A percentile compares a stretch with the other conserved stretches of the same genome.
phyloP scores from a whole-genome alignment of 2,329 filamentous ascomycete species.

The Ceratocystis destructans region DNA sequence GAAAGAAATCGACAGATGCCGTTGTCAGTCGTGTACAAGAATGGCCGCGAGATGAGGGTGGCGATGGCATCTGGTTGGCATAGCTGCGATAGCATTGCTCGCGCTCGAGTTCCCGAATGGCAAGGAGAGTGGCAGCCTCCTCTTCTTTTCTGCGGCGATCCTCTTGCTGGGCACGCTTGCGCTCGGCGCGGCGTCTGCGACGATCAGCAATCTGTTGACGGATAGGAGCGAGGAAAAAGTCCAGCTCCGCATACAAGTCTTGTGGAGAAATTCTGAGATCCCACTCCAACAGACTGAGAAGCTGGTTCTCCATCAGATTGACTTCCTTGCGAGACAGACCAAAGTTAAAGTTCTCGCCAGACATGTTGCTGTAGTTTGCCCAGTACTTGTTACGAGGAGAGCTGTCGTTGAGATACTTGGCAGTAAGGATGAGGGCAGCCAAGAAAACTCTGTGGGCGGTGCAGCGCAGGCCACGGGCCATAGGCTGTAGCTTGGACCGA shows the following conservation, averaged over 20 bases:
- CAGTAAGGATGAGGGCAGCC: slow-evolving; percentile 67
- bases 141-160: slow-evolving; percentile 19
- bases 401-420: slow-evolving; percentile 97
- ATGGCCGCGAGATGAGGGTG: slow-evolving; percentile 33
- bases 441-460: slow-evolving; percentile 97
- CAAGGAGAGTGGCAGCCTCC: not conserved
- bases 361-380: slow-evolving; percentile 81
- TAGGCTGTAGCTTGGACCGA: slow-evolving; percentile 71
- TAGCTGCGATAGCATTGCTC: slow-evolving; percentile 23
- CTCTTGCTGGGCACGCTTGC: slow-evolving; percentile 31
- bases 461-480: slow-evolving; percentile 91
- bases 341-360: slow-evolving; percentile 51
- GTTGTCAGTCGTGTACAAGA: slow-evolving; percentile 27
- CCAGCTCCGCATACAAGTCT: slow-evolving; percentile 76
- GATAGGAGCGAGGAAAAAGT: slow-evolving; percentile 78
- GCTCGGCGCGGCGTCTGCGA: slow-evolving; percentile 37
- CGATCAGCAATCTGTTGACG: slow-evolving; percentile 44
- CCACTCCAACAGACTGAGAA: slow-evolving; percentile 90
- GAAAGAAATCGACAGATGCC: not conserved
- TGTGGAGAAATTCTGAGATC: slow-evolving; percentile 74
- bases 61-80: slow-evolving; percentile 31
- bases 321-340: slow-evolving; percentile 92
- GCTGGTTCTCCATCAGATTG: slow-evolving; percentile 98
- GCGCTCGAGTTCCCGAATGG: slow-evolving; percentile 1
- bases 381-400: slow-evolving; percentile 99